phyloP scores from a whole-genome alignment of 1,284 basidiomycete genomes.

The Apiotrichum akiyoshidainum region DNA sequence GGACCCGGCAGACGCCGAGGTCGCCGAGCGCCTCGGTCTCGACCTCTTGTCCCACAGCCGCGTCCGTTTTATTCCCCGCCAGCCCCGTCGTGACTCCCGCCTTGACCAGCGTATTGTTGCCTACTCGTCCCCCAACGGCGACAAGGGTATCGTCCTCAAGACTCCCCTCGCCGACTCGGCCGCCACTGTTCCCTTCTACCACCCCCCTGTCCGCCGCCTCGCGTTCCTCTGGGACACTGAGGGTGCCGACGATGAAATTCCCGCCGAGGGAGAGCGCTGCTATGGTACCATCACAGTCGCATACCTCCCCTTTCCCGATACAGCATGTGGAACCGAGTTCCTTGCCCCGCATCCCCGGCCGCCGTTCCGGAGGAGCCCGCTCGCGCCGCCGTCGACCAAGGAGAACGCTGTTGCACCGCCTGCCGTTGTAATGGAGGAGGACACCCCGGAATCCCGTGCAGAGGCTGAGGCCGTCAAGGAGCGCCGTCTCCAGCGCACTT shows the following conservation, averaged over 20 bases:
- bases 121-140: conserved; percentile 6
- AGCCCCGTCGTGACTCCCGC: conserved; percentile 39
- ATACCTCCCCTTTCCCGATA: conserved; percentile 32
- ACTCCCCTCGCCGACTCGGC: conserved; percentile 29
- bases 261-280: not conserved
- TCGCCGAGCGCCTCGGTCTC: conserved; percentile 18
- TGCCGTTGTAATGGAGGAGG: conserved; percentile 18
- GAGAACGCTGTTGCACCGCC: conserved; percentile 9
- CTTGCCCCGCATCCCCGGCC: conserved; percentile 15
- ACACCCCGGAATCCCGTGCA: conserved; percentile 6
- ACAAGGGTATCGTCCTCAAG: conserved; percentile 35
- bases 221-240: conserved; percentile 37
- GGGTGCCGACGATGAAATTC: conserved; percentile 7
- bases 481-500: conserved; percentile 69
- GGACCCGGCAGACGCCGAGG: conserved; percentile 8
- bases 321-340: conserved; percentile 8
- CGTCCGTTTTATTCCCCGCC: conserved; percentile 42
- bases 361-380: conserved; percentile 31
- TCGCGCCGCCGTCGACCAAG: conserved; percentile 23
- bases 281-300: conserved; percentile 27
- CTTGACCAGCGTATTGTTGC: conserved; percentile 31
- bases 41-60: conserved; percentile 30
- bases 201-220: conserved; percentile 42
- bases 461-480: conserved; percentile 21
- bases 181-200: conserved; percentile 46